Evolutionary conservation across 305 asterid species (phyloP), one percentile per base, ranked within the genome.

Genomic region (Rubia tinctorum): DNA sequence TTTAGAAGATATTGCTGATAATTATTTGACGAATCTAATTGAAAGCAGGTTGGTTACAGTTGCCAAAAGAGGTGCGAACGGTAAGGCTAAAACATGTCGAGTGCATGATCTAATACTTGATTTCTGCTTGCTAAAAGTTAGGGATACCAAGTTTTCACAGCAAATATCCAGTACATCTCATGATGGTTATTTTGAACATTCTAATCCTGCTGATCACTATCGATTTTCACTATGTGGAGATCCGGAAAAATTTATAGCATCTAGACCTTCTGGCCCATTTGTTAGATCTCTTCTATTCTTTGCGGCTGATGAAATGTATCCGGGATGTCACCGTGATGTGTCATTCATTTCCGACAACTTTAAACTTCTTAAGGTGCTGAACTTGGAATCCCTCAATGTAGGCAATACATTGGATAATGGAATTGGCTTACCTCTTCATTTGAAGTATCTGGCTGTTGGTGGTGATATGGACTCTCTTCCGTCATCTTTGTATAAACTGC

Each of bases 11-110:
- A n/a, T 11, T 27, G 43, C 66, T 13, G 66, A 61, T 17, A 42
- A 61, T 27, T 23, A 23, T n/a, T 9, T 61, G 10, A 61, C 8
- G 66, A 42, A 61, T 61, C 39, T 61, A 15, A 27, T 61, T 10
- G 42, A 18, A 10, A 15, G 66, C 27, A 61, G 66, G 7, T 17
- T 61, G 9, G 39, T 61, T 2, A 61, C 27, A 18, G 66, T 23
- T 23, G 66, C 20, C 66, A 61, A 22, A 30, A 9, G 23, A 55
- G 73, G 60, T 47, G 69, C 79, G 5, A 66, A 71, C 47, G 59
- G 71, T 40, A 64, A 58, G 45, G 58, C 71, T 45, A 80, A 61
- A 61, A 27, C 66, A 61, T 61, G 66, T 42, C 37, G 66, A 12
- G 11, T 61, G n/a, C 66, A 61, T 61, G 66, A 61, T 61, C 15